These are phyloP conservation scores for Aspergillus cavernicola DNA, from an alignment of 495 filamentous ascomycete genomes.

Conservation along the genomic window DNA sequence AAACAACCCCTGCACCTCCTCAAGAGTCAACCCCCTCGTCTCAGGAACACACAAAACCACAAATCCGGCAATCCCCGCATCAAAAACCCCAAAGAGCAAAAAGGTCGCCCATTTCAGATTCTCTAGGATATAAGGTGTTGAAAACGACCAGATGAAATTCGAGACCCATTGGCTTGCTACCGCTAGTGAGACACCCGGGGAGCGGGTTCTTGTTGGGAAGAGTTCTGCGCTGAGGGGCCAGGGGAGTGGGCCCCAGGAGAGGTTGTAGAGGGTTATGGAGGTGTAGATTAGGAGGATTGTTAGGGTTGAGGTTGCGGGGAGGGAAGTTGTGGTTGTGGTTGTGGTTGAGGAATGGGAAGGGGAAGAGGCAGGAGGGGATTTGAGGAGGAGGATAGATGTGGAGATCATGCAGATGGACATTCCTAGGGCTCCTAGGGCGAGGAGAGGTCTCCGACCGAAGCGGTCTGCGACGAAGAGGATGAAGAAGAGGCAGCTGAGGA, in stretches of 20 bases:
- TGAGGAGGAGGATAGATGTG: slow-evolving; percentile 50
- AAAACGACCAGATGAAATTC: slow-evolving; percentile 51
- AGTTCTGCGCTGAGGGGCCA: slow-evolving; percentile 43
- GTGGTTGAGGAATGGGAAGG: background rate
- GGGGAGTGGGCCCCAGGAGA: slow-evolving; percentile 38
- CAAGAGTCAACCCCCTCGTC: slow-evolving; percentile 68
- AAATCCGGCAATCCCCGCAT: slow-evolving; percentile 37
- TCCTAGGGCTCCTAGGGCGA: slow-evolving; percentile 47
- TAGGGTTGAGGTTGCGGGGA: slow-evolving; percentile 19
- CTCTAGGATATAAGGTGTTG: slow-evolving; percentile 49
- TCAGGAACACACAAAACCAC: slow-evolving; percentile 50
- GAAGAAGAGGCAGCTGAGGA: slow-evolving; percentile 45
- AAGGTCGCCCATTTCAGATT: slow-evolving; percentile 50
- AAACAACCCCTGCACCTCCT: slow-evolving; percentile 66
- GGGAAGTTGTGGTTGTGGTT: background rate
- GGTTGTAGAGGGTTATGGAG: slow-evolving; percentile 43
- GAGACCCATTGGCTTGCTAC: slow-evolving; percentile 51
- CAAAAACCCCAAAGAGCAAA: slow-evolving; percentile 42
- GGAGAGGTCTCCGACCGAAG: slow-evolving; percentile 49
- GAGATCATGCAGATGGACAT: slow-evolving; percentile 54
- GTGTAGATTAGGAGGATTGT: slow-evolving; percentile 51
- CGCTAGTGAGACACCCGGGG: slow-evolving; percentile 44
- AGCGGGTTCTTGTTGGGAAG: slow-evolving; percentile 48
- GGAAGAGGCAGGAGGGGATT: slow-evolving; percentile 20
- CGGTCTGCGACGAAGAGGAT: slow-evolving; percentile 54